Percentiles rank a stretch among this genome's conserved stretches.
Conservation (phyloP, 306 rosid species). For the Pterocarpus santalinus region DNA sequence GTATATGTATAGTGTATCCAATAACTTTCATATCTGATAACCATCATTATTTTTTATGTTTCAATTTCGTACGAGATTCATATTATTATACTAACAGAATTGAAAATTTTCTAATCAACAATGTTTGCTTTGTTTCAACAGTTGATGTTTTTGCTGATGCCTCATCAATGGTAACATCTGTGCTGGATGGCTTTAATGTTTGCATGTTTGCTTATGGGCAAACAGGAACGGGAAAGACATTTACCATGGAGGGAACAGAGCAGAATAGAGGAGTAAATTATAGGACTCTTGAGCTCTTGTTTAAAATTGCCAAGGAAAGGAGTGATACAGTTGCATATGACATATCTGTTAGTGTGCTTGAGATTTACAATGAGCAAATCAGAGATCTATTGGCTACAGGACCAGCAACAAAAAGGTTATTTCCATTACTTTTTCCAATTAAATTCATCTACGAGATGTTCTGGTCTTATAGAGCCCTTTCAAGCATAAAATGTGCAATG, state of each 20-base stretch:
- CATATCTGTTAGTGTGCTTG: slow-evolving; percentile 87
- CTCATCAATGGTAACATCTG: slow-evolving; percentile 83
- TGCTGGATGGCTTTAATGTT: slow-evolving; percentile 85
- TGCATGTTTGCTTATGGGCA: slow-evolving; percentile 95
- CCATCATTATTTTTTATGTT: neutral
- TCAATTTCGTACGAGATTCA: neutral
- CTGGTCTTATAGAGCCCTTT: slow-evolving; percentile 19
- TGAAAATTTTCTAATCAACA: slow-evolving; percentile 17
- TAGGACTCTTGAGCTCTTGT: slow-evolving; percentile 84
- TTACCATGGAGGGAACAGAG: slow-evolving; percentile 92
- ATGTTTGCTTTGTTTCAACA: slow-evolving; percentile 57
- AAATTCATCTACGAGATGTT: neutral
- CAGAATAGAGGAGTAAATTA: slow-evolving; percentile 88
- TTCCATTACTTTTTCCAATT: slow-evolving; percentile 21
- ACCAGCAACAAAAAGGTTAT: slow-evolving; percentile 73
- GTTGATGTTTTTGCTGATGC: slow-evolving; percentile 87
- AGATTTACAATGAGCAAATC: slow-evolving; percentile 91
- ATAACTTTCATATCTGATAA: slow-evolving; percentile 5
- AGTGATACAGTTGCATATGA: slow-evolving; percentile 65
- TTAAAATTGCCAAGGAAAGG: slow-evolving; percentile 72
- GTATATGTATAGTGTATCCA: slow-evolving; percentile 44
- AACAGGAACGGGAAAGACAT: slow-evolving; percentile 95
- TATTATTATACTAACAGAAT: neutral
- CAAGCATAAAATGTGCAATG: slow-evolving; percentile 28
- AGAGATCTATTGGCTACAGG: slow-evolving; percentile 81